These are phyloP conservation scores for Benincasa hispida DNA, from an alignment of 306 rosid genomes.

Conservation along the genomic window DNA sequence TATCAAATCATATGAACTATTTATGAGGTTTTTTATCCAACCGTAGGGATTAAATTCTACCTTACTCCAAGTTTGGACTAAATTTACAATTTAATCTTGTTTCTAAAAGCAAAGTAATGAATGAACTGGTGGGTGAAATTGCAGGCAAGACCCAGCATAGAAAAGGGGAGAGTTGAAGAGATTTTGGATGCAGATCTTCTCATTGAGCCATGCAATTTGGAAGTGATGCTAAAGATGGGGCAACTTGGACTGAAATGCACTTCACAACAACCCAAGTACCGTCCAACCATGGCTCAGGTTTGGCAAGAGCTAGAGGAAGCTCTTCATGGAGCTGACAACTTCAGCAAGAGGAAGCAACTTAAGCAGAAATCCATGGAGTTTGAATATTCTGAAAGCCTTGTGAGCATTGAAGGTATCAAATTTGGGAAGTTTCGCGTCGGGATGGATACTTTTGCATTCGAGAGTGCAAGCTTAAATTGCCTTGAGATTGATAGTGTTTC, in stretches of 20 bases:
- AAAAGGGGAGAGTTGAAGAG: constrained; percentile 45
- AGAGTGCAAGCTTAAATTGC: constrained; percentile 45
- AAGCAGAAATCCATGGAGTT: constrained; percentile 13
- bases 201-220: constrained; percentile 46
- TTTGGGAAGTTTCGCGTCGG: constrained; percentile 49
- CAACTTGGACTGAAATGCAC: constrained; percentile 57
- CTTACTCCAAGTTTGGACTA: no score
- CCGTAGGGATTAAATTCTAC: no score
- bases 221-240: constrained; percentile 66
- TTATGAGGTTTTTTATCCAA: no score
- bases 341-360: constrained; percentile 16
- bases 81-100: no score
- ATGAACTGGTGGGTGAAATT: not conserved
- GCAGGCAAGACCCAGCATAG: constrained; percentile 76
- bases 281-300: constrained; percentile 66
- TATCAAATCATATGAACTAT: no score
- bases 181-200: constrained; percentile 60
- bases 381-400: constrained; percentile 46
- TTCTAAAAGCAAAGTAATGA: not conserved
- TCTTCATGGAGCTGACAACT: constrained; percentile 28
- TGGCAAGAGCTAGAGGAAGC: constrained; percentile 52
- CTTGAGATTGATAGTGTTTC: constrained; percentile 41
- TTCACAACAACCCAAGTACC: constrained; percentile 43
- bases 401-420: constrained; percentile 51
- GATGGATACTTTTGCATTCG: constrained; percentile 46